Conservation (phyloP, 345 rosid species). For the Toxicodendron radicans region DNA sequence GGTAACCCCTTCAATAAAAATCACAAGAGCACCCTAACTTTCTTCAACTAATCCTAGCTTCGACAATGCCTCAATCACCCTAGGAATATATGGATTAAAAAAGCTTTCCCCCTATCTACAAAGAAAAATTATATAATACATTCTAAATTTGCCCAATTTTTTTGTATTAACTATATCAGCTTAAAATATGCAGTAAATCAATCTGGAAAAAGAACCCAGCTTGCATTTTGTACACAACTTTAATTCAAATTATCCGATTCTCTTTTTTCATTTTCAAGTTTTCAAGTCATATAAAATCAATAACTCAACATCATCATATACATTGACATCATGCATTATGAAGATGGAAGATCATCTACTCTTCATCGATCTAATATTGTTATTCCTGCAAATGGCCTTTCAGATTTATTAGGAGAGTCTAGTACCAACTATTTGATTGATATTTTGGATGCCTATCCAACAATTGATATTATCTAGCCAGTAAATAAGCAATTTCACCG, state of each 20-base stretch:
- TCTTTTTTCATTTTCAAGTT: neutral
- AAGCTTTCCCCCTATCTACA: conserved; percentile 92
- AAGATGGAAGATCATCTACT: too few species aligned
- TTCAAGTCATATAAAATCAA: neutral
- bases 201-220: too few species aligned
- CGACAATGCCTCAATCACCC: conserved; percentile 52
- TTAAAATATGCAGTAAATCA: neutral
- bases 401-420: too few species aligned
- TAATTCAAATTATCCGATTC: neutral
- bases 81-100: conserved; percentile 76
- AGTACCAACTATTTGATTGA: too few species aligned
- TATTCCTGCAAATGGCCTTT: too few species aligned
- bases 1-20: conserved; percentile 65
- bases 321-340: neutral
- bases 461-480: too few species aligned
- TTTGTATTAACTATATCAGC: conserved; percentile 2
- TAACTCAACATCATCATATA: neutral
- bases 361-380: too few species aligned
- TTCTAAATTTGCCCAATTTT: neutral
- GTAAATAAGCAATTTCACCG: too few species aligned
- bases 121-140: neutral
- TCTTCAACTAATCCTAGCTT: conserved; percentile 74
- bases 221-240: neutral
- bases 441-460: too few species aligned
- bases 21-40: conserved; percentile 93